Evolutionary conservation across 2,329 filamentous ascomycete species (phyloP), one percentile per base, ranked within the genome.

Genomic region (Niveomyces coronatus): DNA sequence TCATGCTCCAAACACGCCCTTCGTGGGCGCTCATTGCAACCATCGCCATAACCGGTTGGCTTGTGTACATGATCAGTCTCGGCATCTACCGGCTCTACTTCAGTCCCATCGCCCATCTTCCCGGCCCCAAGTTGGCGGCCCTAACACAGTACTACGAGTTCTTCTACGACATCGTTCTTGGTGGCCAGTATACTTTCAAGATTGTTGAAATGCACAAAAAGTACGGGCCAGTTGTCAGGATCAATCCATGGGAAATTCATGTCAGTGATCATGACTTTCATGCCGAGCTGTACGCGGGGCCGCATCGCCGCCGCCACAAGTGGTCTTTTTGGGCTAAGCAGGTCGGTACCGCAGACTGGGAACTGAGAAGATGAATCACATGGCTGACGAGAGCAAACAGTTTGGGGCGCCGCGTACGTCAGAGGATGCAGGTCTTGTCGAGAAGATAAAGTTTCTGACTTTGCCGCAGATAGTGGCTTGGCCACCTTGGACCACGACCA

Each of bases 141-240:
- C 45, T 60, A 33, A 62, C 59, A 34, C 50, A 56, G 35, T 60
- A 55, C 50, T 63, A 63, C 40, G 60, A 63, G 44, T 56, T 58
- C 34, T 68, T 65, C 47, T 65, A 65, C 41, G 63, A 68, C 39
- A 51, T 65, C 15, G 39, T 63, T 29, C 49, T 58, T 5, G 55
- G 58, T 5, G 65, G 63, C 2, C 52, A 62, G 46, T 67, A 65
- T 42, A 62, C 52, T 11, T 62, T 56, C 46, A 56, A 64, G 39
- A 61, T 68, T 16, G 47, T 53, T 29, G 50, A 60, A 36, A 47
- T 68, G 46, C 65, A 68, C 46, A 47, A 60, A 32, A 45, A 50
- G 44, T 68, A 66, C 40, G 64, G 64, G 5, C 53, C 55, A 6
- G 59, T 64, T 29, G 49, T 63, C 31, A 58, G 62, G 26, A 63